Conservation (phyloP, 2,329 filamentous ascomycete species). For the Fusarium austroafricanum region DNA sequence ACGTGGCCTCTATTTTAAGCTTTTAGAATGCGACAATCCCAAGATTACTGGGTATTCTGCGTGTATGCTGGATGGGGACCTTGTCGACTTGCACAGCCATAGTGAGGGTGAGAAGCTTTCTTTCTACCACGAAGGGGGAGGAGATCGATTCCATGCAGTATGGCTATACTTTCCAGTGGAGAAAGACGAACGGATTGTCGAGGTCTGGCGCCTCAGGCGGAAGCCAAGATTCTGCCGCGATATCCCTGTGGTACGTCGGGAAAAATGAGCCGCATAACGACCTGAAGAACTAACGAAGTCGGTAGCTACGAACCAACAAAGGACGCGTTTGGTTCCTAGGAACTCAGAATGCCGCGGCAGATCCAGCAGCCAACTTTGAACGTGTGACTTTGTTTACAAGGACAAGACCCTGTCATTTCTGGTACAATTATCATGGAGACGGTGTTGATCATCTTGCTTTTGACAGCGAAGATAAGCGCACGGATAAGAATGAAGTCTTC, state of each 20-base stretch:
- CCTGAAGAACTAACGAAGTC: neutral
- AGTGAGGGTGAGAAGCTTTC: neutral
- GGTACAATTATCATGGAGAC: slow-evolving; percentile 4
- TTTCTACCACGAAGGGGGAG: neutral
- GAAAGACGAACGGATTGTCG: neutral
- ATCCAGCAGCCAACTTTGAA: neutral
- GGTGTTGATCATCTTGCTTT: slow-evolving; percentile 17
- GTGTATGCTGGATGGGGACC: slow-evolving; percentile 13
- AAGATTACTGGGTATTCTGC: slow-evolving; percentile 14
- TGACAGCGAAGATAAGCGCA: slow-evolving; percentile 3
- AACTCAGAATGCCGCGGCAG: neutral
- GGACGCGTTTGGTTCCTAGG: slow-evolving; percentile 13
- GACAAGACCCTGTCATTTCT: slow-evolving; percentile 2
- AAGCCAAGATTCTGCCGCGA: slow-evolving; percentile 11
- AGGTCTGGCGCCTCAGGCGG: slow-evolving; percentile 12
- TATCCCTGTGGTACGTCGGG: slow-evolving; percentile 3
- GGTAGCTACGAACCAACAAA: slow-evolving; percentile 18
- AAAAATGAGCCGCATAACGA: accelerated
- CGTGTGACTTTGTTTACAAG: slow-evolving; percentile 2
- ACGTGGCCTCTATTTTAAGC: neutral
- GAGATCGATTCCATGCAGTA: slow-evolving; percentile 4
- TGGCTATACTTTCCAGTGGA: slow-evolving; percentile 18
- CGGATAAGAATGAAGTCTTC: neutral
- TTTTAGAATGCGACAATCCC: neutral
- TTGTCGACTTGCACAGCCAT: slow-evolving; percentile 7